A percentile compares a stretch with the other conserved stretches of the same genome.
Evolutionary conservation across 2,329 filamentous ascomycete species (phyloP).

Genomic region (Alternaria incomplexa): DNA sequence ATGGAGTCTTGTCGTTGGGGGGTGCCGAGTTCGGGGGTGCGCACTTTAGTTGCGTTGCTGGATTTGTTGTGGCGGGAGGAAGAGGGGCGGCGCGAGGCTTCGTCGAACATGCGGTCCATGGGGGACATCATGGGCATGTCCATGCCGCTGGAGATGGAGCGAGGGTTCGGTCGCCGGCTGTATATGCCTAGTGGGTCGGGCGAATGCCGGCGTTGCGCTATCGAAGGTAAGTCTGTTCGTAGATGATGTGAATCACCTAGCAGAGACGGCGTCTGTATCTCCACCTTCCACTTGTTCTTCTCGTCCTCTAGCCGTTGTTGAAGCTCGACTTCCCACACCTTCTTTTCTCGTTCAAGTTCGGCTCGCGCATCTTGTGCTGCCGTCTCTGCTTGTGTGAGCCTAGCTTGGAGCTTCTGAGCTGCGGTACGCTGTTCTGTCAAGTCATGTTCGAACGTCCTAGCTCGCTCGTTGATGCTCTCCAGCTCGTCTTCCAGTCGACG

Average conservation of each 20-base stretch:
- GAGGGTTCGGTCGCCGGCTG: slow-evolving; percentile 29
- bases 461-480: slow-evolving; percentile 69
- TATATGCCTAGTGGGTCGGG: slow-evolving; percentile 45
- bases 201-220: slow-evolving; percentile 50
- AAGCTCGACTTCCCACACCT: slow-evolving; percentile 63
- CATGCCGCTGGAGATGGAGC: slow-evolving; percentile 37
- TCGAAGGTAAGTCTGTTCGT: slow-evolving; percentile 46
- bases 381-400: slow-evolving; percentile 68
- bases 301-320: slow-evolving; percentile 69
- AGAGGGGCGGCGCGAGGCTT: slow-evolving; percentile 44
- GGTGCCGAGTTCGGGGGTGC: slow-evolving; percentile 47
- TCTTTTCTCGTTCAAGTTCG: slow-evolving; percentile 65
- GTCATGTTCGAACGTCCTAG: slow-evolving; percentile 70
- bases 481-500: slow-evolving; percentile 82
- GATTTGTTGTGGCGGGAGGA: slow-evolving; percentile 42
- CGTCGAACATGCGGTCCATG: slow-evolving; percentile 46
- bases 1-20: slow-evolving; percentile 45
- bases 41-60: slow-evolving; percentile 18
- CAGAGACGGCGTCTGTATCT: slow-evolving; percentile 44
- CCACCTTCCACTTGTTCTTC: slow-evolving; percentile 63
- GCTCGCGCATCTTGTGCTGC: slow-evolving; percentile 65
- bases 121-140: slow-evolving; percentile 43
- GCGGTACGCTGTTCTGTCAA: slow-evolving; percentile 65
- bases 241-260: slow-evolving; percentile 34
- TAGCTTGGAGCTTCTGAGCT: slow-evolving; percentile 67